Percentiles rank a stretch among this genome's conserved stretches.
These are phyloP conservation scores for Tetracladium setigerum DNA, from an alignment of 495 filamentous ascomycete species.

Conservation along the genomic window DNA sequence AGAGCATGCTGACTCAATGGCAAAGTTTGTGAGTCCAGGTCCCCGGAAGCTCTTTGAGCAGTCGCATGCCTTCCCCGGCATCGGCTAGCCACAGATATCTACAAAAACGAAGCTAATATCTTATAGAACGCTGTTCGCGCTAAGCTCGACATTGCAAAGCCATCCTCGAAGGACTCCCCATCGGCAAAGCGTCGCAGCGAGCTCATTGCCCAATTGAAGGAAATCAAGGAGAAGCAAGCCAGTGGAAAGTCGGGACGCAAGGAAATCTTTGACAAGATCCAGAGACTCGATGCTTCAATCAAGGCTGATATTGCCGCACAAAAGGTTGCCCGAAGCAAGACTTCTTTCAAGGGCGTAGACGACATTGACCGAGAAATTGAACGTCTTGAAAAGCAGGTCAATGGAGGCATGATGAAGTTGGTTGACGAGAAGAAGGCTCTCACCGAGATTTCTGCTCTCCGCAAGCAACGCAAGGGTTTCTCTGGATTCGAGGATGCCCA, in stretches of 20 bases:
- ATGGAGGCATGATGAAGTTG: conserved; percentile 79
- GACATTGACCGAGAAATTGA: conserved; percentile 80
- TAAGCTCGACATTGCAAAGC: conserved; percentile 72
- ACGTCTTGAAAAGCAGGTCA: conserved; percentile 72
- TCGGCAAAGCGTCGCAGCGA: conserved; percentile 71
- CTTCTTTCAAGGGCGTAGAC: conserved; percentile 77
- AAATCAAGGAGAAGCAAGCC: conserved; percentile 75
- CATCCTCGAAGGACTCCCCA: conserved; percentile 54
- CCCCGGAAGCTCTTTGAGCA: neutral
- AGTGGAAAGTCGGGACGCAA: conserved; percentile 72
- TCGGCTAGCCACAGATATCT: neutral
- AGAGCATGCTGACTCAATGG: conserved; percentile 64
- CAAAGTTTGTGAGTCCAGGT: conserved; percentile 60
- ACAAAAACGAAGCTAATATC: conserved; percentile 2
- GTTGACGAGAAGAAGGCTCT: conserved; percentile 97
- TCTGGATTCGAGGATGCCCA: conserved; percentile 71
- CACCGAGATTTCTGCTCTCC: conserved; percentile 67
- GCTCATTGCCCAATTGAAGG: conserved; percentile 60
- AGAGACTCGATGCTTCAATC: conserved; percentile 30
- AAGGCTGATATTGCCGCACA: conserved; percentile 76
- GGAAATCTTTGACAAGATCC: conserved; percentile 76
- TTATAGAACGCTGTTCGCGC: conserved; percentile 71
- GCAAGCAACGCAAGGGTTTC: conserved; percentile 87
- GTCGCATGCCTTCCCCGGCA: neutral
- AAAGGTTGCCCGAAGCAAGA: conserved; percentile 67